A percentile compares a stretch with the other conserved stretches of the same genome.
Evolutionary conservation across 306 rosid genomes (phyloP).

Genomic region (Chamaecrista fasciculata): DNA sequence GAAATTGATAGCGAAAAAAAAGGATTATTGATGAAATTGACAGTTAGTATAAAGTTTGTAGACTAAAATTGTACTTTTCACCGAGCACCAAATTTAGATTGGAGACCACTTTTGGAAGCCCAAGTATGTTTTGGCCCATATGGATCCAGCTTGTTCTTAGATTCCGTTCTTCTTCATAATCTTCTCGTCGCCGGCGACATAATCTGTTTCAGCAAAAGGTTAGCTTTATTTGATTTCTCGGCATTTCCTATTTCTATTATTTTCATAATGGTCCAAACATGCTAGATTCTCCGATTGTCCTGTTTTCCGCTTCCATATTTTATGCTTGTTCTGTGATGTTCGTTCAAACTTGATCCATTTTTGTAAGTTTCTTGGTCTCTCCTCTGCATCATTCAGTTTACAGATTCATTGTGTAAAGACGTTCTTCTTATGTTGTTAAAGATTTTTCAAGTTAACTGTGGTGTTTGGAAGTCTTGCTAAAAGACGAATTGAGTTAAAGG

Average conservation of each 20-base stretch:
- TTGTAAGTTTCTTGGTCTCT: neutral
- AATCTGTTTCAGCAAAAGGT: neutral
- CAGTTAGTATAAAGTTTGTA: too few relatives aligned
- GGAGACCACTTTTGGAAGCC: neutral
- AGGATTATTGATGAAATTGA: too few relatives aligned
- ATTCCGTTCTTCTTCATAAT: neutral
- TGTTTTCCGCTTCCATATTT: neutral
- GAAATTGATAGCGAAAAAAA: too few relatives aligned
- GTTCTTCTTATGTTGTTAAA: neutral
- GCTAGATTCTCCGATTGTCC: too few relatives aligned
- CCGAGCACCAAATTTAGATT: neutral
- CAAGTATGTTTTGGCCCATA: neutral
- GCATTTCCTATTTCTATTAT: too few relatives aligned
- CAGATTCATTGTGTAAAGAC: neutral
- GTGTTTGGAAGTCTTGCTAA: neutral
- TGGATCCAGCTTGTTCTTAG: neutral
- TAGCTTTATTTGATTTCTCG: too few relatives aligned
- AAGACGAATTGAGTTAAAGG: neutral
- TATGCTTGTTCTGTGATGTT: neutral
- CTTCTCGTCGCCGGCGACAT: neutral
- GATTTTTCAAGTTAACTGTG: neutral
- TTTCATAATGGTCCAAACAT: too few relatives aligned
- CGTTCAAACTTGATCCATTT: neutral
- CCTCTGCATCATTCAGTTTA: neutral
- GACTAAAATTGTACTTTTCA: neutral